Evolutionary conservation across 2,329 filamentous ascomycete genomes (phyloP), one percentile per base, ranked within the genome.

Genomic region (Fusarium bulbicola): DNA sequence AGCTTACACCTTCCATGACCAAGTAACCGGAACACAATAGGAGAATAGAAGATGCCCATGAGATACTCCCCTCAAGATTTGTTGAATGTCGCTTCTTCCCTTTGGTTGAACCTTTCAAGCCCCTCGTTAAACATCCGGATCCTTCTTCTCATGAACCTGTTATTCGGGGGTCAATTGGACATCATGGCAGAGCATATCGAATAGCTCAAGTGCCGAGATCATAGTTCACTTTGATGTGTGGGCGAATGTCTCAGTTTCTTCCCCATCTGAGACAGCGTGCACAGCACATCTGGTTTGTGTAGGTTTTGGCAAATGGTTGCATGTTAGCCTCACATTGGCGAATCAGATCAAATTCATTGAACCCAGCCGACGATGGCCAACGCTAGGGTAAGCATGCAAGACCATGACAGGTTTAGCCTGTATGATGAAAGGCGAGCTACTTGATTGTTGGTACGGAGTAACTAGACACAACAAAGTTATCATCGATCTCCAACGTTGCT

Each of bases 311-410:
- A 56, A 58, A 61, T 65, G 40, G 60, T 58, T 64, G 61, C 67
- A 63, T 68, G 32, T 74, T 39, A 59, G 50, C 66, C 36, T 49
- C 42, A 36, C 28, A 37, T 59, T 59, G 32, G 52, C 74, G 68
- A 75, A 68, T 75, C 59, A 61, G 53, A 40, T 49, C 26, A 54
- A 45, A 50, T 54, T 24, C 37, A 47, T 63, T 39, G 59, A 49
- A 58, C 43, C 60, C 52, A 40, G 59, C 46, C 66, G 50, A 73
- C 37, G 39, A 57, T 58, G 54, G 54, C 62, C 54, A 66, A 58
- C 71, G 70, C 64, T 76, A 77, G 53, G 63, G 54, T 61, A 77
- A 68, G 69, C 67, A 74, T 66, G 65, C 49, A 59, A 62, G 60
- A 36, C 71, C 73, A 50, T 52, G 65, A 65, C 43, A 57, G 70